phyloP scores from a whole-genome alignment of 176 grass and related monocot genomes.

The Zoysia japonica region DNA sequence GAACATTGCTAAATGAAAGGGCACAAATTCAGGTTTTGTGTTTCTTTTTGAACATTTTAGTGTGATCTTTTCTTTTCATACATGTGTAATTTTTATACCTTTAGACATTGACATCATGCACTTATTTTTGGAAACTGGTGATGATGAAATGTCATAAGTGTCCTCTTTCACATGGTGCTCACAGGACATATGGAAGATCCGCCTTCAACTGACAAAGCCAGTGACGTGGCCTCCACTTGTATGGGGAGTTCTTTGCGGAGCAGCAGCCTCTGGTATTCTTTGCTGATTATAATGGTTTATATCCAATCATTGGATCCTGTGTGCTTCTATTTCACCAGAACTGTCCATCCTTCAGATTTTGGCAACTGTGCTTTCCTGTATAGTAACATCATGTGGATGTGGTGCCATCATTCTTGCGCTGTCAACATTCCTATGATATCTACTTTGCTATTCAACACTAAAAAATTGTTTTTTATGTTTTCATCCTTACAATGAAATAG shows the following conservation, averaged over 20 bases:
- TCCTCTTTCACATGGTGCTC: slow-evolving; percentile 22
- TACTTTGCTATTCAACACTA: slow-evolving; percentile 13
- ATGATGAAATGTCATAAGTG: not conserved
- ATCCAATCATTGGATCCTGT: slow-evolving; percentile 10
- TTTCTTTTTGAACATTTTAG: not conserved
- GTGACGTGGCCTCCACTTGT: slow-evolving; percentile 96
- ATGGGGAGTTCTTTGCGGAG: slow-evolving; percentile 94
- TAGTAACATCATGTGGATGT: not conserved
- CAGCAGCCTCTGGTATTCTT: slow-evolving; percentile 83
- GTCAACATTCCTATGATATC: not conserved
- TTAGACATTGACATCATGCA: slow-evolving; percentile 4
- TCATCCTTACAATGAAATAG: not conserved
- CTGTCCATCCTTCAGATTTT: not conserved
- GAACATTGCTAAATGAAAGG: not conserved
- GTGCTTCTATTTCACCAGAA: not conserved
- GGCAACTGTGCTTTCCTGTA: not conserved
- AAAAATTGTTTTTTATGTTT: not conserved
- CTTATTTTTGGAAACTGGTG: slow-evolving; percentile 8
- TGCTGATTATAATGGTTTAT: not conserved
- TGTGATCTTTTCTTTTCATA: not conserved
- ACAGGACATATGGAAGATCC: slow-evolving; percentile 97
- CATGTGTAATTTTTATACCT: not conserved
- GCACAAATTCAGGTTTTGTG: not conserved
- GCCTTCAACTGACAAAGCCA: slow-evolving; percentile 97
- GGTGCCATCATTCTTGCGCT: too few species aligned